A percentile compares a stretch with the other conserved stretches of the same genome.
These are phyloP conservation scores for Trichoderma koningiopsis DNA, from an alignment of 2,329 filamentous ascomycete genomes.

Conservation along the genomic window DNA sequence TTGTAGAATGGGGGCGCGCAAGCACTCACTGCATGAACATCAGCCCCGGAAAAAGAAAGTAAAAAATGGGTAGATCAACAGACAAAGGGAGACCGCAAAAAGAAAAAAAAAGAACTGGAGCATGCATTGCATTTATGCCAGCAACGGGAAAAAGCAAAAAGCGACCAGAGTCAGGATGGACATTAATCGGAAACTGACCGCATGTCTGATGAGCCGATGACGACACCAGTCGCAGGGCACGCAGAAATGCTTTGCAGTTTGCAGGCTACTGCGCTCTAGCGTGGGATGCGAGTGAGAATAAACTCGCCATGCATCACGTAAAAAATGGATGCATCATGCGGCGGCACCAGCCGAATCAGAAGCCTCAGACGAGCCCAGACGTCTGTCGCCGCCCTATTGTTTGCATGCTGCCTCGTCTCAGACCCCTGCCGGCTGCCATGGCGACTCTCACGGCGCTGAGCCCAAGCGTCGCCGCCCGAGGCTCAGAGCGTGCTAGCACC, in stretches of 20 bases:
- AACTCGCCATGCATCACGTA: slow-evolving; percentile 12
- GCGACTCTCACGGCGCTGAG: slow-evolving; percentile 26
- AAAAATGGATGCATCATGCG: slow-evolving; percentile 13
- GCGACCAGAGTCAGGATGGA: not conserved
- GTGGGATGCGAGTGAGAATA: slow-evolving; percentile 20
- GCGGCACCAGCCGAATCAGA: slow-evolving; percentile 20
- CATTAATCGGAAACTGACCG: slow-evolving; percentile 22
- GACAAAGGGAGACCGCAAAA: not conserved
- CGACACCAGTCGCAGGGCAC: slow-evolving; percentile 8
- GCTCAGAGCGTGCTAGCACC: slow-evolving; percentile 3
- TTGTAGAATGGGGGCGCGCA: not conserved
- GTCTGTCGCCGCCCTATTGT: slow-evolving; percentile 26
- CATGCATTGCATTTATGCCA: slow-evolving; percentile 5
- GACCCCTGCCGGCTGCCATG: slow-evolving; percentile 31
- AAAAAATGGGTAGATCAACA: not conserved
- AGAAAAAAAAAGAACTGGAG: not conserved
- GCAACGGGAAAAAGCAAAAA: not conserved
- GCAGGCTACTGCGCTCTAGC: slow-evolving; percentile 7
- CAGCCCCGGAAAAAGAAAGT: not conserved
- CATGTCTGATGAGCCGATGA: slow-evolving; percentile 23
- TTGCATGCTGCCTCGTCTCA: slow-evolving; percentile 27
- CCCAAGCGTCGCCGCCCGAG: not conserved
- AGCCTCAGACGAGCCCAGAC: not conserved
- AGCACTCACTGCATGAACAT: slow-evolving; percentile 12
- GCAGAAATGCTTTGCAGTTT: slow-evolving; percentile 7